These are phyloP conservation scores for Aspergillus arachidicola DNA, from an alignment of 2,329 filamentous ascomycete genomes.

Conservation along the genomic window DNA sequence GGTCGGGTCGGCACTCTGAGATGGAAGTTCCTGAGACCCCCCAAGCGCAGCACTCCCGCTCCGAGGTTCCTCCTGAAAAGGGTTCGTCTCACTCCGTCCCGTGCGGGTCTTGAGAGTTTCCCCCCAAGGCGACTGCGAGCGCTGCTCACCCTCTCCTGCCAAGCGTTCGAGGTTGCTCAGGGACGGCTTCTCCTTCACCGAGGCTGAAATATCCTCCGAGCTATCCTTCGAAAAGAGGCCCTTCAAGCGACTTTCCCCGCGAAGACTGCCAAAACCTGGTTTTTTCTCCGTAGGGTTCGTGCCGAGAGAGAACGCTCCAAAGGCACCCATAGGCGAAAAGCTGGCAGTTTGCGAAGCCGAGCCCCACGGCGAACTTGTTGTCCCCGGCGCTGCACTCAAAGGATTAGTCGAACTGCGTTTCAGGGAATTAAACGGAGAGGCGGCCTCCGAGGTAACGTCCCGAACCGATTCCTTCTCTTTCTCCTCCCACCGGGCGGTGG, in stretches of 20 bases:
- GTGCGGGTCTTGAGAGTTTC: slow-evolving; percentile 49
- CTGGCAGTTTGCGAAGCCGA: slow-evolving; percentile 62
- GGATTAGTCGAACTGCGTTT: slow-evolving; percentile 61
- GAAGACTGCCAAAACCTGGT: slow-evolving; percentile 63
- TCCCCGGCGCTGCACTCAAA: slow-evolving; percentile 52
- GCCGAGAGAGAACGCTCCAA: slow-evolving; percentile 82
- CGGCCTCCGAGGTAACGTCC: slow-evolving; percentile 44
- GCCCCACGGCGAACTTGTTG: slow-evolving; percentile 60
- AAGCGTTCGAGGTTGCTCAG: slow-evolving; percentile 56
- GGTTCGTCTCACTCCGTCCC: slow-evolving; percentile 53
- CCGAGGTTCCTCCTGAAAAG: slow-evolving; percentile 53
- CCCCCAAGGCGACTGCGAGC: slow-evolving; percentile 56
- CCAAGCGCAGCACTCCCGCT: slow-evolving; percentile 69
- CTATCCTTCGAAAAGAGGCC: slow-evolving; percentile 80
- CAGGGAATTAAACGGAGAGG: slow-evolving; percentile 55
- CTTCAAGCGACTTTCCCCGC: slow-evolving; percentile 82
- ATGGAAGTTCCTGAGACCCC: slow-evolving; percentile 69
- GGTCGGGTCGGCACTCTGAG: slow-evolving; percentile 54
- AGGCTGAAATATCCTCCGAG: slow-evolving; percentile 61
- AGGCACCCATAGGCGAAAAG: slow-evolving; percentile 76
- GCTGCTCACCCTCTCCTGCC: slow-evolving; percentile 48
- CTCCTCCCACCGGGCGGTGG: slow-evolving; percentile 50
- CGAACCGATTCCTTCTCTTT: slow-evolving; percentile 52
- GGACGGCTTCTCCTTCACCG: slow-evolving; percentile 59
- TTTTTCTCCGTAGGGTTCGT: slow-evolving; percentile 69